Base-by-base conservation (phyloP, 1,284 basidiomycete species). In the Ustilago hordei region DNA sequence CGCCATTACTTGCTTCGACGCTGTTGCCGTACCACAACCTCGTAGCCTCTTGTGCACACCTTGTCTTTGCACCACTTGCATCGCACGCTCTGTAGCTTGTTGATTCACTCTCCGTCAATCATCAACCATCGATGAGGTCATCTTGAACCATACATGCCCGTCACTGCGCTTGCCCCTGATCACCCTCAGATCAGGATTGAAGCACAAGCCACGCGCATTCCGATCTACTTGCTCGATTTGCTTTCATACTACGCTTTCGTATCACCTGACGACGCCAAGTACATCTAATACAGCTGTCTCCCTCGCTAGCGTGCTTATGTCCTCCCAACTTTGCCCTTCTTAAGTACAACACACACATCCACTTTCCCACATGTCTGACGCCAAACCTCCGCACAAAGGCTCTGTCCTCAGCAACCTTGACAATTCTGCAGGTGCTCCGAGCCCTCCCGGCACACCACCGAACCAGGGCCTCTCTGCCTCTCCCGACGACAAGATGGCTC, bases 371-470 rank as follows among this genome's bases (percentile, higher is more conserved):
- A 71, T 71, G 69, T 71, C 69, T 2, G 69, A 71, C 8, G 15
- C 62, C 17, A 75, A 55, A 17, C 39, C 64, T 4, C 3, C 48
- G 1, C 66, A 69, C 31, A 75, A 75, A 32, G 72, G 72, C 31
- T 75, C 72, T 7, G 72, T 75, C 7, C 60, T 75, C 15, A 75
- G 72, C 64, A 75, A 75, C 54, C 55, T 69, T 23, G 72, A 75
- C 9, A 52, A 56, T n/a, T 45, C 63, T 5, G 31, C 56, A 5
- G 64, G 65, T 9, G 64, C 56, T 19, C 39, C 60, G 4, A 64
- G 60, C 47, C 65, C 72, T 17, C 55, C 67, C 15, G 23, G 53
- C 0, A 65, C 60, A 11, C 59, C 72, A 15, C 64, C 56, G 19
- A 57, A 66, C 7, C 67, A 55, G 7, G 56, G 39, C 12, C 72